Base-by-base conservation (phyloP, 2,329 filamentous ascomycete genomes). In the Pseudodiploospora longispora region DNA sequence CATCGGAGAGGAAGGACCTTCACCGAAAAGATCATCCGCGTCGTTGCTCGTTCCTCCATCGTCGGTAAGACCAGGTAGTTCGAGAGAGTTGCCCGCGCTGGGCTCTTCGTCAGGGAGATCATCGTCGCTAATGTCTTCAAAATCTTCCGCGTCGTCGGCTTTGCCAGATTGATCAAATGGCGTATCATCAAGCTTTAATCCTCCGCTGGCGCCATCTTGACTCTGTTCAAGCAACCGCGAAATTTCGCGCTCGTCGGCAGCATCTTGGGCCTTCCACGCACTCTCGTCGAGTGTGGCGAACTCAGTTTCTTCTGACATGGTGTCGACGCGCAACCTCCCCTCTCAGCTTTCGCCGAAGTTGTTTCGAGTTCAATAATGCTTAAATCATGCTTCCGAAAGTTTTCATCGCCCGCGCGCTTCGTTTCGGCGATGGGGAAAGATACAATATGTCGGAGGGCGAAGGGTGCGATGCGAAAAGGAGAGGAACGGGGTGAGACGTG, bases 141-240 rank as follows among this genome's bases (percentile, higher is more conserved):
- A 98, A 59, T 98, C 93, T 50, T 93, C 69, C 35, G 93, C 93
- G 66, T 97, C 87, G 48, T 89, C 89, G 43, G 89, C 91, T 65
- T 98, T 98, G 62, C 88, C 85, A 6, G 73, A 71, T 51, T 80
- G 72, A 51, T 82, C 80, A 50, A 83, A 76, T 27, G 71, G 63
- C 9, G 56, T 61, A 38, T 65, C 63, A 48, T 72, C 65, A 47
- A 79, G 58, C 41, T 68, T 65, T 4, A 70, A 57, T 6, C 63
- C 64, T 9, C 68, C 57, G 19, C 56, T 63, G 9, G 55, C 57
- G 30, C 62, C 63, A 44, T 67, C 62, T 47, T 70, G 64, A 34
- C 63, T 65, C 41, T 68, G 61, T 28, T 64, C 65, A 10, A 78
- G 58, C 7, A 74, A 59, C 6, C 60, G 64, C 30, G 69, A 61